Evolutionary conservation across 1,284 basidiomycete species (phyloP).

Genomic region (Neonothopanus nambi): DNA sequence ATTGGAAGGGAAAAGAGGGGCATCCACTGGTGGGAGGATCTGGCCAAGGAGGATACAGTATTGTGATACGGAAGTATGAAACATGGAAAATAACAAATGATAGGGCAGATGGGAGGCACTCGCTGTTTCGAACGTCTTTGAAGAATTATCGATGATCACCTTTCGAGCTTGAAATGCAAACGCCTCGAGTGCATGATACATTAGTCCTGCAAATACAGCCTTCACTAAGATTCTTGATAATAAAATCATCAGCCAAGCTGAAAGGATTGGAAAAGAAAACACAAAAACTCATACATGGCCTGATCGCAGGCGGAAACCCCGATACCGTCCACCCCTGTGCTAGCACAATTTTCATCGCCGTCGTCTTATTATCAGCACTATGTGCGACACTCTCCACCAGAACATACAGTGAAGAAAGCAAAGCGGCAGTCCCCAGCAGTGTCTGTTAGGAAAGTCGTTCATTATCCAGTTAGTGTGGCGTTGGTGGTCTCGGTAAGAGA

Average conservation of each 20-base stretch:
- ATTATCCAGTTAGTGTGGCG: conserved; percentile 6
- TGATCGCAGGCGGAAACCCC: conserved; percentile 28
- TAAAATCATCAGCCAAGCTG: neutral
- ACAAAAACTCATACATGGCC: conserved; percentile 22
- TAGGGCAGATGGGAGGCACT: neutral
- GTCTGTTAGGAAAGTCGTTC: conserved; percentile 25
- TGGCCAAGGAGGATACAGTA: neutral
- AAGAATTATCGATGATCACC: conserved; percentile 16
- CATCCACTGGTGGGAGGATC: conserved; percentile 15
- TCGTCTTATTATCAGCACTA: conserved; percentile 12
- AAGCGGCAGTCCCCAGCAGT: conserved; percentile 25
- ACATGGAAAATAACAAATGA: conserved; percentile 15
- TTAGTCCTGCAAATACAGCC: conserved; percentile 23
- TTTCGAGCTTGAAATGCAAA: conserved; percentile 19
- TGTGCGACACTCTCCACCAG: conserved; percentile 20
- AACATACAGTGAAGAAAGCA: conserved; percentile 27
- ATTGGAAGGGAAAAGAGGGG: neutral
- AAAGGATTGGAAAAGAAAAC: neutral
- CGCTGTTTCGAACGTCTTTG: conserved; percentile 25
- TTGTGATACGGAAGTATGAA: conserved; percentile 21
- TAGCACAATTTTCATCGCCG: conserved; percentile 22
- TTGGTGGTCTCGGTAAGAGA: neutral
- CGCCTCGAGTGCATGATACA: conserved; percentile 23
- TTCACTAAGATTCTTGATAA: conserved; percentile 26
- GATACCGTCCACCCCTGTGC: conserved; percentile 21